These are phyloP conservation scores for Panicum virgatum DNA, from an alignment of 202 grass and related monocot species.

Conservation along the genomic window DNA sequence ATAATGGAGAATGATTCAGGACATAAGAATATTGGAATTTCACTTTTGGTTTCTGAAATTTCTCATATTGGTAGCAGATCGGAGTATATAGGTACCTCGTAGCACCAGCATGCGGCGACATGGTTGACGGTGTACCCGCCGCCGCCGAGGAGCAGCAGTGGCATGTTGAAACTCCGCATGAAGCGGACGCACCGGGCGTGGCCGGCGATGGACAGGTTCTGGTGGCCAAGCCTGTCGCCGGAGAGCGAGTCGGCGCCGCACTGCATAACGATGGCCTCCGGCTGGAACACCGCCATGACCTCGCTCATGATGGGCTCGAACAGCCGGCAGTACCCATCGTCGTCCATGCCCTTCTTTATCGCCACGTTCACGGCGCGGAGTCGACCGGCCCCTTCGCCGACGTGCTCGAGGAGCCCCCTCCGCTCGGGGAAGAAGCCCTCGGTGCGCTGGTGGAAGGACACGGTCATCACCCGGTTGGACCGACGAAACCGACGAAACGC, in stretches of 20 bases:
- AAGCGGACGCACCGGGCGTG: conserved; percentile 8
- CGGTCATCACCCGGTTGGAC: conserved; percentile 16
- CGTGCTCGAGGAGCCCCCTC: background rate
- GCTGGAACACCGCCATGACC: conserved; percentile 58
- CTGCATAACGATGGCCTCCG: conserved; percentile 68
- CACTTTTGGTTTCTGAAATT: background rate
- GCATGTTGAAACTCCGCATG: conserved; percentile 34
- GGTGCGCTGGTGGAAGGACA: conserved; percentile 37
- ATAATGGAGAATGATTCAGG: no score
- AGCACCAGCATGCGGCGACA: conserved; percentile 50
- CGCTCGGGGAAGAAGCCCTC: background rate
- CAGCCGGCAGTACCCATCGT: conserved; percentile 39
- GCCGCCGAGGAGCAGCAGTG: conserved; percentile 47
- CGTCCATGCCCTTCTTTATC: background rate
- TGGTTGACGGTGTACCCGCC: conserved; percentile 46
- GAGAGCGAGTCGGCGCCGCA: conserved; percentile 64
- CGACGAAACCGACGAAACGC: conserved; percentile 6
- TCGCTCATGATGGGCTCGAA: conserved; percentile 51
- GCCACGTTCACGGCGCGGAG: conserved; percentile 36
- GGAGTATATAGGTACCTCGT: conserved; percentile 4
- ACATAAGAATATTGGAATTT: no score
- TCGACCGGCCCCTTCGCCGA: background rate
- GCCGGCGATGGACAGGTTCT: conserved; percentile 21
- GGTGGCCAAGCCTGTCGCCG: background rate
- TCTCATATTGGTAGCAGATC: background rate